Evolutionary conservation across 768 basidiomycete species (phyloP).

Genomic region (Tulasnella sp.): DNA sequence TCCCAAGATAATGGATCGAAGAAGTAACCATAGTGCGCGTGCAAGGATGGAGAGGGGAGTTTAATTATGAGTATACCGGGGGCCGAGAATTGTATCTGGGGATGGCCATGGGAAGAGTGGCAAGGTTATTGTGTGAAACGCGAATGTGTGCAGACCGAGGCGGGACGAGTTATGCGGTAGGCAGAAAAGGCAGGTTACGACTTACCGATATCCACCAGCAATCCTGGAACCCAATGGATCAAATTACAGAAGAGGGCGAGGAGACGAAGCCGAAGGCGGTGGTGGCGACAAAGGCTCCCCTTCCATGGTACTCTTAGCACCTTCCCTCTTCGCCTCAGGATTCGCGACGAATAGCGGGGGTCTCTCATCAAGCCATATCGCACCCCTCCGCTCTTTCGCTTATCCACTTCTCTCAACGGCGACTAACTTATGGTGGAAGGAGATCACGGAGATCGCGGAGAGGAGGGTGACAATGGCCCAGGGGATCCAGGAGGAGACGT

Average conservation of each 20-base stretch:
- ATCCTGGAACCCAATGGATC: not conserved
- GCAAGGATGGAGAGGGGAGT: not conserved
- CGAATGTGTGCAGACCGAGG: not conserved
- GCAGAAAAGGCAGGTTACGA: not conserved
- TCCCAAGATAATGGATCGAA: not conserved
- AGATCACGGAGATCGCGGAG: not conserved
- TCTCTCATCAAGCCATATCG: slow-evolving; percentile 59
- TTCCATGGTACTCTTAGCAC: not conserved
- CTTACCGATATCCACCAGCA: not conserved
- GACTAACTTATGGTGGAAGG: not conserved
- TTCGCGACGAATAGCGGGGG: slow-evolving; percentile 66
- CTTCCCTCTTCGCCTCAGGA: slow-evolving; percentile 39
- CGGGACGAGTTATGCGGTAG: no score
- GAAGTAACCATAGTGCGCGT: not conserved
- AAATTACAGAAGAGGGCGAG: not conserved
- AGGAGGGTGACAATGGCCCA: not conserved
- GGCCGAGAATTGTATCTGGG: not conserved
- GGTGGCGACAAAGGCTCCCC: not conserved
- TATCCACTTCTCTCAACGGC: not conserved
- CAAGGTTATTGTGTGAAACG: no score
- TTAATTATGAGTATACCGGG: not conserved
- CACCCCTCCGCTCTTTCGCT: slow-evolving; percentile 29
- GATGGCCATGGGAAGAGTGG: not conserved
- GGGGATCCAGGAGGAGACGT: slow-evolving; percentile 24
- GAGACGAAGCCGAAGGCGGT: not conserved